Percentiles rank a stretch among this genome's conserved stretches.
Conservation (phyloP, 768 basidiomycete genomes). For the Chlorophyllum brunneum region DNA sequence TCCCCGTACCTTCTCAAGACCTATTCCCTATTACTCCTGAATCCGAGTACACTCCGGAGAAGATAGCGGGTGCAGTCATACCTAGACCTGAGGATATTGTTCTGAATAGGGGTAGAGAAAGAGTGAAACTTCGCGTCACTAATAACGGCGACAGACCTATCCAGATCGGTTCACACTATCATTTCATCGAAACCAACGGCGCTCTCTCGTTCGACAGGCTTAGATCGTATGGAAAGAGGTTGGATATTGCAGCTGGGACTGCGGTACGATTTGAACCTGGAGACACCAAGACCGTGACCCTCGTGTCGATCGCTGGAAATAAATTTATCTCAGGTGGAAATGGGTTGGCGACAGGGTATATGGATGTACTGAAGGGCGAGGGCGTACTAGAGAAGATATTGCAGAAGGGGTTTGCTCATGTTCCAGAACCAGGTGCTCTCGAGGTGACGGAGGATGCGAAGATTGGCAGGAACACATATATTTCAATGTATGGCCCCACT, state of each 20-base stretch:
- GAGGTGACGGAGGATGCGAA: constrained; percentile 49
- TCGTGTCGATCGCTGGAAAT: constrained; percentile 75
- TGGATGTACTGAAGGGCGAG: constrained; percentile 41
- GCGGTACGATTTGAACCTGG: constrained; percentile 97
- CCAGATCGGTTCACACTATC: constrained; percentile 94
- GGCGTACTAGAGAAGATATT: constrained; percentile 46
- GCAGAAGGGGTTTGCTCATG: constrained; percentile 66
- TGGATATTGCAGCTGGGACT: constrained; percentile 93
- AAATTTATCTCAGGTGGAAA: constrained; percentile 80
- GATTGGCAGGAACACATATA: constrained; percentile 71
- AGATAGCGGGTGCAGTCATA: constrained; percentile 74
- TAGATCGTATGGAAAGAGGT: constrained; percentile 75
- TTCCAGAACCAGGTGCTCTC: constrained; percentile 58
- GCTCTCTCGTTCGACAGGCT: constrained; percentile 78
- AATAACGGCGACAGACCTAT: constrained; percentile 94
- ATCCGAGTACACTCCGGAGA: constrained; percentile 45
- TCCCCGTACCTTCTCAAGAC: constrained; percentile 69
- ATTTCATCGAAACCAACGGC: constrained; percentile 87
- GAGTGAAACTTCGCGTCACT: constrained; percentile 70
- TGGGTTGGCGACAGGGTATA: constrained; percentile 53
- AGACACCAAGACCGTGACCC: constrained; percentile 76
- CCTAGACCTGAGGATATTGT: constrained; percentile 59
- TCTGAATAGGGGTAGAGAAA: constrained; percentile 72
- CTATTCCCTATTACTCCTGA: constrained; percentile 58
- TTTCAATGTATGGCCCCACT: constrained; percentile 95